A percentile compares a stretch with the other conserved stretches of the same genome.
These are phyloP conservation scores for Penicillium maclennaniae DNA, from an alignment of 495 filamentous ascomycete species.

Conservation along the genomic window DNA sequence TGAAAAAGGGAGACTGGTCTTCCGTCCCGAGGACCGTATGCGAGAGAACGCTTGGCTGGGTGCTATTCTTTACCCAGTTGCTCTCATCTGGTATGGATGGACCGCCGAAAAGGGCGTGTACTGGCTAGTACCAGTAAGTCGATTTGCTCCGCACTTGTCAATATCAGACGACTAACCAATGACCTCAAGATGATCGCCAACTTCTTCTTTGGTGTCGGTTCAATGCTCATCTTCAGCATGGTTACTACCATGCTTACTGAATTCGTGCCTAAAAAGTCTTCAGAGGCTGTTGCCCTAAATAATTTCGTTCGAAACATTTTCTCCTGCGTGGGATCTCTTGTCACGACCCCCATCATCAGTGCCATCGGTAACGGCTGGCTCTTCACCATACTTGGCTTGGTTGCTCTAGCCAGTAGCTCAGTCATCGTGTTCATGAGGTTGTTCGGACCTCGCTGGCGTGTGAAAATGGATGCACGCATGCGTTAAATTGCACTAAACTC, in stretches of 20 bases:
- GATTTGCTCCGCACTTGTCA: conserved; percentile 15
- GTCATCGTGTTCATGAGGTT: conserved; percentile 65
- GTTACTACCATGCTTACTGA: conserved; percentile 83
- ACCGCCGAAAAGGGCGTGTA: conserved; percentile 51
- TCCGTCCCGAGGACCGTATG: conserved; percentile 84
- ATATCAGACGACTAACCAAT: background rate
- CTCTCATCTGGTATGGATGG: conserved; percentile 69
- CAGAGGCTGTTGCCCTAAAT: conserved; percentile 72
- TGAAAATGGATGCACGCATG: conserved; percentile 57
- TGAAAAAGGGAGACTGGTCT: conserved; percentile 62
- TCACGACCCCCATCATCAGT: conserved; percentile 72
- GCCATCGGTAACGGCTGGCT: conserved; percentile 88
- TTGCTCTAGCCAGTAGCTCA: conserved; percentile 50
- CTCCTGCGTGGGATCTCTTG: conserved; percentile 68
- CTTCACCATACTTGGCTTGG: conserved; percentile 71
- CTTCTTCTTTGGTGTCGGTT: conserved; percentile 83
- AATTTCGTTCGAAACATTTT: conserved; percentile 84
- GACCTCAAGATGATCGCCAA: conserved; percentile 62
- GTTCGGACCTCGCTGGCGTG: conserved; percentile 64
- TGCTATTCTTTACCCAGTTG: conserved; percentile 67
- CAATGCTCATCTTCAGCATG: conserved; percentile 82
- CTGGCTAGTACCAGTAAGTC: conserved; percentile 61
- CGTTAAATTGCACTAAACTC: conserved; percentile 7
- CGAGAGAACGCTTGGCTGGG: conserved; percentile 84
- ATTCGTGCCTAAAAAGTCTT: conserved; percentile 77